Conservation (phyloP, 2,329 filamentous ascomycete species). For the Pyrenophora graminea region DNA sequence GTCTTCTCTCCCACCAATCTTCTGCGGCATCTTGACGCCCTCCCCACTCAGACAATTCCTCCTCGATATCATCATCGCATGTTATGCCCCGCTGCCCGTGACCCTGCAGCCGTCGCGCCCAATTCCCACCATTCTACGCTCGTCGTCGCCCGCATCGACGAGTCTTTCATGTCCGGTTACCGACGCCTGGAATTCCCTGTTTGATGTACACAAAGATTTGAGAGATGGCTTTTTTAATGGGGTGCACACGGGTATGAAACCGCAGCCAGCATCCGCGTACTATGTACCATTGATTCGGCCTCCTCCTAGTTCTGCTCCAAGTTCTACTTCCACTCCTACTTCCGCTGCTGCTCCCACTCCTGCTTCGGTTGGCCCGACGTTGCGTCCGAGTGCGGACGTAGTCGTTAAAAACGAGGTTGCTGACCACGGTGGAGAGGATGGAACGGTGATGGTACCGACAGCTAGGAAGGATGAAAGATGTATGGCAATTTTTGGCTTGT, state of each 20-base stretch:
- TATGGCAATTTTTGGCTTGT: background rate
- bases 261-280: slow-evolving; percentile 8
- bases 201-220: slow-evolving; percentile 15
- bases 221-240: slow-evolving; percentile 18
- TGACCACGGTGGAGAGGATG: background rate
- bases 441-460: background rate
- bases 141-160: slow-evolving; percentile 1
- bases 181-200: slow-evolving; percentile 14
- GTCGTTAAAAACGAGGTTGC: background rate
- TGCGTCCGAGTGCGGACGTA: background rate
- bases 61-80: too few species aligned
- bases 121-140: background rate
- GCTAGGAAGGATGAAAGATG: background rate
- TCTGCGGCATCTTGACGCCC: background rate
- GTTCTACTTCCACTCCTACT: too few species aligned
- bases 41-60: background rate
- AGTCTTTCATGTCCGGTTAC: background rate
- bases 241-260: slow-evolving; percentile 8
- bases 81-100: too few species aligned
- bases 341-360: too few species aligned
- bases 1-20: background rate
- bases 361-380: too few species aligned
- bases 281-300: background rate
- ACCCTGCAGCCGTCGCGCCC: too few species aligned
- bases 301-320: background rate